A percentile compares a stretch with the other conserved stretches of the same genome.
Evolutionary conservation across 352 stramenopile species (phyloP).

Genomic region (Phytophthora sansomeana): DNA sequence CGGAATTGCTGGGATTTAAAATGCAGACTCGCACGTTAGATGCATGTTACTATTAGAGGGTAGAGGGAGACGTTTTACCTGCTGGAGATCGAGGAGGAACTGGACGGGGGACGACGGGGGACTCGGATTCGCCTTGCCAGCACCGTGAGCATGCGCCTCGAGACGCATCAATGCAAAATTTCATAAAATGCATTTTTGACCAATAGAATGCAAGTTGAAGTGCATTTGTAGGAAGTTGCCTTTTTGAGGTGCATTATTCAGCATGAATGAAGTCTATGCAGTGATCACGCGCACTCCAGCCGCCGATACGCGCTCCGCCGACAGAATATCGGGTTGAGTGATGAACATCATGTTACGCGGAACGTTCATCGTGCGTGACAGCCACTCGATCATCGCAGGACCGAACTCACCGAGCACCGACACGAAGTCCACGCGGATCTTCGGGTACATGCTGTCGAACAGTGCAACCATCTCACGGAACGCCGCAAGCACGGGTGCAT

Average conservation of each 20-base stretch:
- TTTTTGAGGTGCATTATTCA: background rate
- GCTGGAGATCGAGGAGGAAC: constrained; percentile 30
- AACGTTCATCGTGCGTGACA: constrained; percentile 68
- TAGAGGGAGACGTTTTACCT: constrained; percentile 9
- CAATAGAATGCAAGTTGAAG: constrained; percentile 3
- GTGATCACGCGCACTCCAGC: constrained; percentile 87
- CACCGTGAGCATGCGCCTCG: constrained; percentile 6
- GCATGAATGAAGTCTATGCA: constrained; percentile 27
- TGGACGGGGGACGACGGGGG: constrained; percentile 1
- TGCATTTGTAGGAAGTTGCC: constrained; percentile 2
- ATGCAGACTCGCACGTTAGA: background rate
- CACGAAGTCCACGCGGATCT: constrained; percentile 85
- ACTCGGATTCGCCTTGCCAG: background rate
- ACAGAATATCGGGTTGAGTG: constrained; percentile 70
- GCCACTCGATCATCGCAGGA: constrained; percentile 77
- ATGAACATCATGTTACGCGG: constrained; percentile 93
- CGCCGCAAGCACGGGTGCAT: constrained; percentile 13
- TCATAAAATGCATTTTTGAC: background rate
- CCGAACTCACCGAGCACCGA: constrained; percentile 63
- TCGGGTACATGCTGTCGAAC: constrained; percentile 89
- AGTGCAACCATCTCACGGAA: constrained; percentile 58
- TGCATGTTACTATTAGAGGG: background rate
- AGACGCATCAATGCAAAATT: constrained; percentile 20
- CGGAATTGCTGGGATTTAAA: constrained; percentile 53
- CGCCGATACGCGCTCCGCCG: constrained; percentile 73